Evolutionary conservation across 306 rosid species (phyloP).

Genomic region (Ormosia semicastrata): DNA sequence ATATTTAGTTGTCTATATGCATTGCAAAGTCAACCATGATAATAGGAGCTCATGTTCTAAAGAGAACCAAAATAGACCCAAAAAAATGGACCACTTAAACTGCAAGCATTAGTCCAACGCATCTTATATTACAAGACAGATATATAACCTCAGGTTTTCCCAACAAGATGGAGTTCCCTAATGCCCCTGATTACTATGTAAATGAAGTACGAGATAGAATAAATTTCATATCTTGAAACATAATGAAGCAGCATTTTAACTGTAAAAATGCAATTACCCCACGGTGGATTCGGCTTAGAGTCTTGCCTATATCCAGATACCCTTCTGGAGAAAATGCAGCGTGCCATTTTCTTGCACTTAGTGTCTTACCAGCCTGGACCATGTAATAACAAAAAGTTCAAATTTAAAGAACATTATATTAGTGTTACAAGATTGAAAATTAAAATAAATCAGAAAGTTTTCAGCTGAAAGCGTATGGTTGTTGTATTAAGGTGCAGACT

Average conservation of each 20-base stretch:
- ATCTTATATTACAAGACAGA: background rate
- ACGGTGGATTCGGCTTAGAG: slow-evolving; percentile 75
- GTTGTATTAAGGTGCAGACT: background rate
- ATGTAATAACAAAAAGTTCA: slow-evolving; percentile 2
- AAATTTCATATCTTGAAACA: background rate
- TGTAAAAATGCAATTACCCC: slow-evolving; percentile 60
- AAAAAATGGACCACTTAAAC: background rate
- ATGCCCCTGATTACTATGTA: background rate
- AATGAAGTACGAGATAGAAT: background rate
- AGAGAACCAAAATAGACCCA: background rate
- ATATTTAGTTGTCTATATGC: background rate
- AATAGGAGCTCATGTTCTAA: background rate
- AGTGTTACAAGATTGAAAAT: background rate
- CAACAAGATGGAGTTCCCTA: background rate
- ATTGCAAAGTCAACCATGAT: background rate
- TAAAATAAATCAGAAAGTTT: background rate
- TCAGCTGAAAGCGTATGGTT: background rate
- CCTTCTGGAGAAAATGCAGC: slow-evolving; percentile 95
- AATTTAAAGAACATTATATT: background rate
- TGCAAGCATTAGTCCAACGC: background rate
- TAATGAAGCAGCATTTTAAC: slow-evolving; percentile 15
- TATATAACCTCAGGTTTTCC: background rate
- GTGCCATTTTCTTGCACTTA: slow-evolving; percentile 89
- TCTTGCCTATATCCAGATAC: slow-evolving; percentile 76
- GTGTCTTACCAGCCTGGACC: slow-evolving; percentile 85